These are phyloP conservation scores for Salix brachista DNA, from an alignment of 345 rosid genomes.

Conservation along the genomic window DNA sequence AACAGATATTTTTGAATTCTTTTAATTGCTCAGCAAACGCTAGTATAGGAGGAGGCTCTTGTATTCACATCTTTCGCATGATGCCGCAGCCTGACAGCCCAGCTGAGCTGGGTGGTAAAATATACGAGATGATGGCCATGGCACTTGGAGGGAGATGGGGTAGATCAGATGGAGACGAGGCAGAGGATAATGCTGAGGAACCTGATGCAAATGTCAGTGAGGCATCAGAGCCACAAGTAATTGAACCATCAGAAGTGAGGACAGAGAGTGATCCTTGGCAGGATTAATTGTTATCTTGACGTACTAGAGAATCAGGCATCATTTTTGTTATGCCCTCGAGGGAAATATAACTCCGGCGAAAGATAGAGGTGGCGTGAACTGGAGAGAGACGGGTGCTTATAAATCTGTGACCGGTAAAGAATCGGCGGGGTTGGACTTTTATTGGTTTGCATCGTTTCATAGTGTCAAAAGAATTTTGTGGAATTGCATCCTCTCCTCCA, in stretches of 20 bases:
- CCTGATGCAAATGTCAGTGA: slow-evolving; percentile 20
- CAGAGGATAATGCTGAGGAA: slow-evolving; percentile 24
- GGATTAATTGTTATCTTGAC: slow-evolving; percentile 21
- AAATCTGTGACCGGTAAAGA: no score
- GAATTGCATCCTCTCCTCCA: background rate
- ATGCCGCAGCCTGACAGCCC: slow-evolving; percentile 89
- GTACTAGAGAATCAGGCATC: background rate
- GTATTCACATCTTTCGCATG: slow-evolving; percentile 1
- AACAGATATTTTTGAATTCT: background rate
- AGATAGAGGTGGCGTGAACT: background rate
- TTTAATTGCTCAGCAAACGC: background rate
- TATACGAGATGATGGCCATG: slow-evolving; percentile 97
- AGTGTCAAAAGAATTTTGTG: background rate
- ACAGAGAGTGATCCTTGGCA: slow-evolving; percentile 89
- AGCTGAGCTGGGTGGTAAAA: slow-evolving; percentile 87
- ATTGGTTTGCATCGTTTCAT: background rate
- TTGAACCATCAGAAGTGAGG: slow-evolving; percentile 93
- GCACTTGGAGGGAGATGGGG: slow-evolving; percentile 99
- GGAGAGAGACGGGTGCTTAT: background rate
- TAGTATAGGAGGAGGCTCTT: background rate
- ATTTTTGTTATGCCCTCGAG: background rate
- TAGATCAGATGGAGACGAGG: slow-evolving; percentile 49
- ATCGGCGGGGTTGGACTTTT: background rate
- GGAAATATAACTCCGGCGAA: background rate
- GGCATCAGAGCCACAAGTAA: slow-evolving; percentile 47